Conservation (phyloP, 2,329 filamentous ascomycete genomes). For the Mariannaea sp. region DNA sequence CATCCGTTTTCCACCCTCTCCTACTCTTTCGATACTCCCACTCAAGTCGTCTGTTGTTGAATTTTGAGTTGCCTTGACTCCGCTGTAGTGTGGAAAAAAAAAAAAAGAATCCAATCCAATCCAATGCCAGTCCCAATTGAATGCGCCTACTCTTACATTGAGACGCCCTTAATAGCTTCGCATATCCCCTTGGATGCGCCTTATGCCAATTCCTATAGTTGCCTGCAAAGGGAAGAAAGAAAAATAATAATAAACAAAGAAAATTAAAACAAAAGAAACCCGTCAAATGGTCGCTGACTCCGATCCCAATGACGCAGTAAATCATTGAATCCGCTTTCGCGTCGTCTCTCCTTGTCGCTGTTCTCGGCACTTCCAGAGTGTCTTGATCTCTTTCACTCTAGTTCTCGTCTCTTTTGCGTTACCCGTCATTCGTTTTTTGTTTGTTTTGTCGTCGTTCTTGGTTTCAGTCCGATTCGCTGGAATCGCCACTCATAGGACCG, state of each 20-base stretch:
- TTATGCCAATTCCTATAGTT: constrained; percentile 25
- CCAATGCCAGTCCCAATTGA: constrained; percentile 21
- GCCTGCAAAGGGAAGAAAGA: constrained; percentile 1
- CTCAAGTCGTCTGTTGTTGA: background rate
- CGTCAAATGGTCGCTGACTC: constrained; percentile 30
- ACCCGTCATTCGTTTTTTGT: constrained; percentile 15
- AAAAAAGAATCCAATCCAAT: too few species aligned
- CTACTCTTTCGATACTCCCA: background rate
- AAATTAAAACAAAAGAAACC: too few species aligned
- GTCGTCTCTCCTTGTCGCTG: constrained; percentile 3
- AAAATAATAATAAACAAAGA: constrained; percentile 11
- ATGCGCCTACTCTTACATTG: constrained; percentile 34
- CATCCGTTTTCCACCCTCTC: background rate
- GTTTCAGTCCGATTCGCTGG: constrained; percentile 26
- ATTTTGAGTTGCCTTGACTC: constrained; percentile 15
- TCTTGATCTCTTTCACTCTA: constrained; percentile 6
- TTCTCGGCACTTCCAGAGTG: constrained; percentile 20
- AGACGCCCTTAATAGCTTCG: constrained; percentile 12
- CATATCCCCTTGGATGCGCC: constrained; percentile 27
- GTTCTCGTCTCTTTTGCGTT: constrained; percentile 3
- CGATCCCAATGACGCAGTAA: constrained; percentile 24
- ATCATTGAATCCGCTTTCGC: constrained; percentile 17
- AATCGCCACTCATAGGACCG: constrained; percentile 40
- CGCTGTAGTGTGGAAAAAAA: constrained; percentile 17
- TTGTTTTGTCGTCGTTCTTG: constrained; percentile 9